These are phyloP conservation scores for Penicillium sp. DNA, from an alignment of 2,329 filamentous ascomycete genomes.

Conservation along the genomic window DNA sequence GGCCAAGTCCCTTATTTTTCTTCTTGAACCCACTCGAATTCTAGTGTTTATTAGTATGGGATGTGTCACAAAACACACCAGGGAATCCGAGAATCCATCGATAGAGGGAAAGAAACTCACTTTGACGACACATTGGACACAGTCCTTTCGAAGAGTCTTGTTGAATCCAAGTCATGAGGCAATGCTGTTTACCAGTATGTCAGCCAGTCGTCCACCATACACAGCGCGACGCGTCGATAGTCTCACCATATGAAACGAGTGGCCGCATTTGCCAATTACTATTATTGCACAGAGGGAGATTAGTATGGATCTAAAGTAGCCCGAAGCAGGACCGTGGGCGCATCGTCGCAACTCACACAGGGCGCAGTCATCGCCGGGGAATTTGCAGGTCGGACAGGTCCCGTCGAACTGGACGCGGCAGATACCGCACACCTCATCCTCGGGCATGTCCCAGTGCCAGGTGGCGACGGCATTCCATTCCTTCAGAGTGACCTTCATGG, in stretches of 20 bases:
- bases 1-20: constrained; percentile 30
- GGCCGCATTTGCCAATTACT: constrained; percentile 96
- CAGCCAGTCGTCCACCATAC: constrained; percentile 2
- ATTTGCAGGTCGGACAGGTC: constrained; percentile 97
- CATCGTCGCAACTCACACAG: constrained; percentile 64
- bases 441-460: constrained; percentile 96
- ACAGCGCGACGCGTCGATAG: constrained; percentile 13
- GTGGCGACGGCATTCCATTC: constrained; percentile 93
- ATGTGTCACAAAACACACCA: not conserved
- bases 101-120: constrained; percentile 51
- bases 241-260: constrained; percentile 93
- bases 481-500: constrained; percentile 94
- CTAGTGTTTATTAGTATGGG: constrained; percentile 33
- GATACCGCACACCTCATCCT: constrained; percentile 97
- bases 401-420: constrained; percentile 98
- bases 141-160: constrained; percentile 91
- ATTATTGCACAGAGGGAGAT: not conserved
- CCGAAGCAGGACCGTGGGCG: not conserved
- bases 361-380: constrained; percentile 92
- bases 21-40: constrained; percentile 57
- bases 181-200: constrained; percentile 64
- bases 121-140: constrained; percentile 97
- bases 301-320: not conserved
- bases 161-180: constrained; percentile 84
- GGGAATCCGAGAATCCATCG: not conserved